These are phyloP conservation scores for Rugonectria rugulosa DNA, from an alignment of 2,329 filamentous ascomycete species.

Conservation along the genomic window DNA sequence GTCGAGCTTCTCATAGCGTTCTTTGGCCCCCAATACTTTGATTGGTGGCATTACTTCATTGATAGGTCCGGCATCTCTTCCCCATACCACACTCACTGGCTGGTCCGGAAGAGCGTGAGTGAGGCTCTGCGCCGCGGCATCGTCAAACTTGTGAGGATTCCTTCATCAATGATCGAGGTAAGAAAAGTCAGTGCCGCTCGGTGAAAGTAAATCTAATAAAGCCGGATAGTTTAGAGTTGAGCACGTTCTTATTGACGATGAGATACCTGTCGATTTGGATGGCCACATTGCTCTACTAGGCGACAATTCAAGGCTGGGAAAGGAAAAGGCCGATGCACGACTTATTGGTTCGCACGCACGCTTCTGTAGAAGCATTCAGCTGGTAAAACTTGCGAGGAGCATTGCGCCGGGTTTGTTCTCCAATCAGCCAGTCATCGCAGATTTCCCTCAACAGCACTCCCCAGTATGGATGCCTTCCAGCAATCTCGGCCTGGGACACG, in stretches of 20 bases:
- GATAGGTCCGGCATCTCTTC: background rate
- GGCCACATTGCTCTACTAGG: background rate
- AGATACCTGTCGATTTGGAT: background rate
- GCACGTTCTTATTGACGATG: constrained; percentile 1
- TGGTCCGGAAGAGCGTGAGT: background rate
- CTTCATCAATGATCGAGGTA: background rate
- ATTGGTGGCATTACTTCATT: background rate
- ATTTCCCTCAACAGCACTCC: background rate
- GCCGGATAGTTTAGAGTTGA: background rate
- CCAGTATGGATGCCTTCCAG: background rate
- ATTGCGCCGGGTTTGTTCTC: background rate
- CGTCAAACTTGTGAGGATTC: background rate
- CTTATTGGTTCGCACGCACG: background rate
- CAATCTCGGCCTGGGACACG: background rate
- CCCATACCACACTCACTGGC: background rate
- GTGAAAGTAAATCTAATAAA: background rate
- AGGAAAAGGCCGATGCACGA: background rate
- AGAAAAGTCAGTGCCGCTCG: background rate
- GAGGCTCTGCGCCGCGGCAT: background rate
- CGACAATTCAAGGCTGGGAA: background rate
- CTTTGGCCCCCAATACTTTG: background rate
- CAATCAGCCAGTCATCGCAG: background rate
- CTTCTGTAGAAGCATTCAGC: background rate
- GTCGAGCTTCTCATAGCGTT: background rate
- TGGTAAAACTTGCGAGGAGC: background rate